Evolutionary conservation across 257 asterid species (phyloP).

Genomic region (Scutellaria baicalensis): DNA sequence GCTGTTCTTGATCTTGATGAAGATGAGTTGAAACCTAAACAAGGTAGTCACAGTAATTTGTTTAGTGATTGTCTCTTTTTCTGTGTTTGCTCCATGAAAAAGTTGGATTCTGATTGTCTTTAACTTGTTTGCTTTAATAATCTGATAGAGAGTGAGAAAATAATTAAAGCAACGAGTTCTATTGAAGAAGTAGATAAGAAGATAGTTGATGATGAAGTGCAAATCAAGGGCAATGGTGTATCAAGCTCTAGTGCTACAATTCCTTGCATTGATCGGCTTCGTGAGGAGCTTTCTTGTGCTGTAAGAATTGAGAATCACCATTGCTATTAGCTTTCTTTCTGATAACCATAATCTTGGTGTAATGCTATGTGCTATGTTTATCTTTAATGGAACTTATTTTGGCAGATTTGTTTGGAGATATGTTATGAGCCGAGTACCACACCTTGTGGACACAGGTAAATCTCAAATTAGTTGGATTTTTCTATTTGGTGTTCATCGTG

Average conservation of each 20-base stretch:
- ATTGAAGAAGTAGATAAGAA: slow-evolving; percentile 21
- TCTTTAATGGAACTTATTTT: neutral
- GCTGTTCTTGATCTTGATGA: slow-evolving; percentile 61
- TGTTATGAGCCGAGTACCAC: slow-evolving; percentile 97
- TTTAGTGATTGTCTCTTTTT: neutral
- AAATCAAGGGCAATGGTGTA: slow-evolving; percentile 21
- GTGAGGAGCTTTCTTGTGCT: slow-evolving; percentile 98
- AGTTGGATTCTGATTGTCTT: neutral
- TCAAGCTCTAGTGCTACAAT: slow-evolving; percentile 37
- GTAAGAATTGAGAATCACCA: slow-evolving; percentile 29
- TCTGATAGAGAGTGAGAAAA: slow-evolving; percentile 27
- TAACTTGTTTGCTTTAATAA: neutral
- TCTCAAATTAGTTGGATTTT: neutral
- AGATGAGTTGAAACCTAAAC: slow-evolving; percentile 35
- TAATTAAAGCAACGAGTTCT: slow-evolving; percentile 8
- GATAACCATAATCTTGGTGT: neutral
- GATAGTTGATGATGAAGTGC: slow-evolving; percentile 22
- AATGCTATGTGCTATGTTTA: neutral
- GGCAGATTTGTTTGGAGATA: slow-evolving; percentile 92
- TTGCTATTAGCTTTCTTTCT: neutral
- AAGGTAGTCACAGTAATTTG: slow-evolving; percentile 26
- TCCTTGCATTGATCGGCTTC: slow-evolving; percentile 77
- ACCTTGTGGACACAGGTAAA: slow-evolving; percentile 96
- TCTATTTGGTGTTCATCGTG: neutral
- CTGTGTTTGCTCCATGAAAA: neutral